Conservation (phyloP, 2,329 filamentous ascomycete species). For the Lecanoromycetidae sp. region DNA sequence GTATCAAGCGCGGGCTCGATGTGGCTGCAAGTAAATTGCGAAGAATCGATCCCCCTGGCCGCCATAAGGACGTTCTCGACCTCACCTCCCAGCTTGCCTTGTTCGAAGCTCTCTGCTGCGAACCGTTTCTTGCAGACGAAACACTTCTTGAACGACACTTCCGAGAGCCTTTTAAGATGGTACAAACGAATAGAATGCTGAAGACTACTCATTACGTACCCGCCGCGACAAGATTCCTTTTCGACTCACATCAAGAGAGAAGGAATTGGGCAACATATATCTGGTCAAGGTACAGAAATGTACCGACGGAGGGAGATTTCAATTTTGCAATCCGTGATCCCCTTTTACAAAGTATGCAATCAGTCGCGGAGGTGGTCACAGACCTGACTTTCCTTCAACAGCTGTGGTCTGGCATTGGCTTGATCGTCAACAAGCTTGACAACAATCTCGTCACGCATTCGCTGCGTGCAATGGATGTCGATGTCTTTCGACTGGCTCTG, state of each 20-base stretch:
- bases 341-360: constrained; percentile 53
- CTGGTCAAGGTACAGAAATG: constrained; percentile 54
- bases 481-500: constrained; percentile 48
- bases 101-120: constrained; percentile 79
- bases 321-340: constrained; percentile 75
- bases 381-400: constrained; percentile 44
- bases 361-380: constrained; percentile 46
- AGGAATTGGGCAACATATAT: constrained; percentile 55
- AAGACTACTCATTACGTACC: constrained; percentile 66
- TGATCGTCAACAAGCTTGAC: constrained; percentile 62
- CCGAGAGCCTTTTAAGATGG: constrained; percentile 68
- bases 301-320: constrained; percentile 61
- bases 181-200: constrained; percentile 67
- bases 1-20: constrained; percentile 49
- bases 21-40: constrained; percentile 44
- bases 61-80: constrained; percentile 40
- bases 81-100: constrained; percentile 61
- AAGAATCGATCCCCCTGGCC: constrained; percentile 37
- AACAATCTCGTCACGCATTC: constrained; percentile 64
- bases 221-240: constrained; percentile 74
- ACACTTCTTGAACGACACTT: constrained; percentile 49
- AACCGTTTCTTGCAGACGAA: constrained; percentile 56
- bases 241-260: constrained; percentile 54
- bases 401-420: constrained; percentile 68
- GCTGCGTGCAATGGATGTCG: constrained; percentile 65